Evolutionary conservation across 441 rosid species (phyloP).

Genomic region (Manihot esculenta): DNA sequence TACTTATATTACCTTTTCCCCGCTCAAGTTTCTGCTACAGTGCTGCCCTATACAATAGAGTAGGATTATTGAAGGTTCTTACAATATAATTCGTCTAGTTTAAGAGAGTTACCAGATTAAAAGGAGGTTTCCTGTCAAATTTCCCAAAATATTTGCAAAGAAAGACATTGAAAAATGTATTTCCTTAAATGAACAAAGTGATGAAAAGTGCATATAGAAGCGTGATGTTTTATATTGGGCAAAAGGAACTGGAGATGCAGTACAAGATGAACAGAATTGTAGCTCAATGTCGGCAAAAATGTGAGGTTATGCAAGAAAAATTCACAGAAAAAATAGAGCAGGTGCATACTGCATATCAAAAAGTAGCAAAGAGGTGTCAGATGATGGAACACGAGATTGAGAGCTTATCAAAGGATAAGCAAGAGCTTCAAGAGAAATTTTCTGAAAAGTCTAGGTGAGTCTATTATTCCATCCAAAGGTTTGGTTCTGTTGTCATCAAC

Average conservation of each 20-base stretch:
- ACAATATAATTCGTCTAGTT: constrained; percentile 1
- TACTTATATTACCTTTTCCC: not conserved
- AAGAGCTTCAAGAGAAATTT: constrained; percentile 91
- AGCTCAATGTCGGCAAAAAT: constrained; percentile 84
- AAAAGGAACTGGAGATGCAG: constrained; percentile 95
- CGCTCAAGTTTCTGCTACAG: not conserved
- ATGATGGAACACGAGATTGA: constrained; percentile 90
- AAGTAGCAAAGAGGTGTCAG: constrained; percentile 80
- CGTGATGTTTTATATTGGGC: constrained; percentile 82
- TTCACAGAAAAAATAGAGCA: constrained; percentile 89
- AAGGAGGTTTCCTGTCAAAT: constrained; percentile 5
- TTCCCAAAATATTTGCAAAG: constrained; percentile 3
- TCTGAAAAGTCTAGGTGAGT: constrained; percentile 86
- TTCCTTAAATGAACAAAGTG: constrained; percentile 59
- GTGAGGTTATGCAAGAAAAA: constrained; percentile 85
- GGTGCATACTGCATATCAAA: constrained; percentile 84
- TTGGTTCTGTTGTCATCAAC: not conserved
- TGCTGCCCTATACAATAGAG: not conserved
- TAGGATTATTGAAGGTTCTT: not conserved
- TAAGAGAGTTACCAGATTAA: constrained; percentile 11
- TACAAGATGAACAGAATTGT: constrained; percentile 80
- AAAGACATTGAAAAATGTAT: constrained; percentile 8
- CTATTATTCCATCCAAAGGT: not conserved
- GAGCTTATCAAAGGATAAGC: constrained; percentile 81
- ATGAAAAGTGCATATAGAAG: constrained; percentile 95